These are phyloP conservation scores for Clathrospora elynae DNA, from an alignment of 2,329 filamentous ascomycete genomes.

Conservation along the genomic window DNA sequence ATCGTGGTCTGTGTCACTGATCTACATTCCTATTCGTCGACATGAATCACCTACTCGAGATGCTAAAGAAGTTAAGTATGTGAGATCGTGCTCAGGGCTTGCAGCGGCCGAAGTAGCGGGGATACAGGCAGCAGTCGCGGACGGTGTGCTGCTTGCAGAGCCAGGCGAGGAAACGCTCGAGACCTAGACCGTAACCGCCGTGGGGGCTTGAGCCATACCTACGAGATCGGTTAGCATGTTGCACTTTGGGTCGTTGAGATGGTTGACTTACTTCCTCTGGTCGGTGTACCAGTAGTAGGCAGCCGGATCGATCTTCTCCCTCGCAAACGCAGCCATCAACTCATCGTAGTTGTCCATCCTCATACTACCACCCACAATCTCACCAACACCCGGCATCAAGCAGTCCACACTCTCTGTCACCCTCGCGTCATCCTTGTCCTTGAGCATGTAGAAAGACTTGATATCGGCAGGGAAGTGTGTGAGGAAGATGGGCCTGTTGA, in stretches of 20 bases:
- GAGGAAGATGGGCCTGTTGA: conserved; percentile 93
- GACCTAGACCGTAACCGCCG: conserved; percentile 88
- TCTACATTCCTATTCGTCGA: neutral
- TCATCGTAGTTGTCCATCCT: conserved; percentile 92
- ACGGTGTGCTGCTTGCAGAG: conserved; percentile 70
- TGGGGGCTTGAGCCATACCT: conserved; percentile 92
- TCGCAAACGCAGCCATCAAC: conserved; percentile 80
- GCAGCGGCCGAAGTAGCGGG: conserved; percentile 79
- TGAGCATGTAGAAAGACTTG: conserved; percentile 99
- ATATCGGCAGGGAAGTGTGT: conserved; percentile 97
- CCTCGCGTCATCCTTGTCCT: conserved; percentile 74
- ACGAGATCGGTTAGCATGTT: conserved; percentile 25
- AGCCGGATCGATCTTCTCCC: conserved; percentile 80
- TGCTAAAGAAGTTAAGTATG: neutral
- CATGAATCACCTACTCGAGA: neutral
- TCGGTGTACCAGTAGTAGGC: conserved; percentile 99
- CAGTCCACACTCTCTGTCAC: conserved; percentile 93
- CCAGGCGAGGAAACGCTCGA: conserved; percentile 79
- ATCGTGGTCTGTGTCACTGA: no score
- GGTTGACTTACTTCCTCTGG: conserved; percentile 78
- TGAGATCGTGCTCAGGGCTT: conserved; percentile 63
- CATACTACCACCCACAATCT: conserved; percentile 97
- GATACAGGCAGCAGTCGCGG: conserved; percentile 74
- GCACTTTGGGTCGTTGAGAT: neutral
- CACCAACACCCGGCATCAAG: conserved; percentile 90